Conservation (phyloP, 148 eudicot species). For the Persicaria tinctoria region DNA sequence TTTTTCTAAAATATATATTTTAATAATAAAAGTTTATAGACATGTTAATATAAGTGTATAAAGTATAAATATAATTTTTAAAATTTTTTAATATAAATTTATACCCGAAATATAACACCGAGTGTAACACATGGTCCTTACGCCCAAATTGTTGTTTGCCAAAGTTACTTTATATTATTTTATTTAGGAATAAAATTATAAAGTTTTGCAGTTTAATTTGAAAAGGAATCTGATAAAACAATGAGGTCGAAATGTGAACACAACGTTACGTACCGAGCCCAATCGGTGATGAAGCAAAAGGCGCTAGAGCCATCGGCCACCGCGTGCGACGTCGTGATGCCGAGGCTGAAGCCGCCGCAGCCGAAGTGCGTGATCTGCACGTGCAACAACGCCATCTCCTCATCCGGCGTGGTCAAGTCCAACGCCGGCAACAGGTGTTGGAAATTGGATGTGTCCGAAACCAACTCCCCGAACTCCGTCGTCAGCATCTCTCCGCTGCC, state of each 20-base stretch:
- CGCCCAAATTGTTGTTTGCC: too few species aligned
- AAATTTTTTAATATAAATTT: too few species aligned
- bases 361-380: conserved; percentile 13
- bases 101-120: too few species aligned
- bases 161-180: too few species aligned
- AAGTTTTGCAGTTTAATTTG: too few species aligned
- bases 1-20: too few species aligned
- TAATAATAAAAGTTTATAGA: too few species aligned
- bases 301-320: conserved; percentile 7
- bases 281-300: conserved; percentile 8
- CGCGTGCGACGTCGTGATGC: conserved; percentile 1
- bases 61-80: too few species aligned
- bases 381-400: background rate
- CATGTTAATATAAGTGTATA: too few species aligned
- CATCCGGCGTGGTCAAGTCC: background rate
- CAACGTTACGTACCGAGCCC: conserved; percentile 6
- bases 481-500: background rate
- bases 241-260: background rate
- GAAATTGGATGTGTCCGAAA: background rate
- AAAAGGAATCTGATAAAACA: too few species aligned
- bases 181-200: too few species aligned
- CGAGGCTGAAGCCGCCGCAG: conserved; percentile 8
- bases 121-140: too few species aligned
- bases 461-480: background rate
- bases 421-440: background rate